Percentiles rank a stretch among this genome's conserved stretches.
phyloP scores from a whole-genome alignment of 176 grass and related monocot genomes.

The Musa schizocarpa region DNA sequence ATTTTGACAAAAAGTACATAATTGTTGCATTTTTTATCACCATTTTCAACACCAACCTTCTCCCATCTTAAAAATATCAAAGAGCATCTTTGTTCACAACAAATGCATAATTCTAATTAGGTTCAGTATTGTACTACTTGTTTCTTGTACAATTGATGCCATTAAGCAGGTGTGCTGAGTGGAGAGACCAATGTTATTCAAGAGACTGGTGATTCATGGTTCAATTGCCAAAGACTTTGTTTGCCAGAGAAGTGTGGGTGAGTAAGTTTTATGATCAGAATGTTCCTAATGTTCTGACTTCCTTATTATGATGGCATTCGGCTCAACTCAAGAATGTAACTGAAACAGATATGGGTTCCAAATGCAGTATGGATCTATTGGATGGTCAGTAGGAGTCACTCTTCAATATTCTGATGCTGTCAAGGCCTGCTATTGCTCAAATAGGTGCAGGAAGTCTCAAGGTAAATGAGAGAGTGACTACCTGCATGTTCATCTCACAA shows the following conservation, averaged over 20 bases:
- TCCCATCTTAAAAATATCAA: no score
- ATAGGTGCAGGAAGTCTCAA: conserved; percentile 17
- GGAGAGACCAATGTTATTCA: conserved; percentile 11
- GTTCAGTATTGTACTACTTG: no score
- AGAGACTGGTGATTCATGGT: conserved; percentile 21
- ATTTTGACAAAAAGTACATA: no score
- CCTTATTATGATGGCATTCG: background rate
- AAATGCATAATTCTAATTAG: no score
- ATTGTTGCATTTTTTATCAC: no score
- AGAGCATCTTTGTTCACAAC: no score
- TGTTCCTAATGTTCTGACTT: background rate
- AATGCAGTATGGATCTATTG: conserved; percentile 21
- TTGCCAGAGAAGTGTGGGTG: conserved; percentile 15
- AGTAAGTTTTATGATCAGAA: background rate
- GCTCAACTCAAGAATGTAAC: background rate
- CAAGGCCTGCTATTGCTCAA: conserved; percentile 15
- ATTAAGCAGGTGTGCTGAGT: background rate
- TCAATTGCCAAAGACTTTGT: conserved; percentile 16
- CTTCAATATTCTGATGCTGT: conserved; percentile 16
- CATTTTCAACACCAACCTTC: no score
- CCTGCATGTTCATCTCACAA: background rate
- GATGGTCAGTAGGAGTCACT: conserved; percentile 20
- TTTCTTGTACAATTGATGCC: no score
- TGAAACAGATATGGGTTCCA: conserved; percentile 15
- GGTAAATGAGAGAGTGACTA: background rate